Base-by-base conservation (phyloP, 2,329 filamentous ascomycete genomes). In the Ophiostoma piceae region DNA sequence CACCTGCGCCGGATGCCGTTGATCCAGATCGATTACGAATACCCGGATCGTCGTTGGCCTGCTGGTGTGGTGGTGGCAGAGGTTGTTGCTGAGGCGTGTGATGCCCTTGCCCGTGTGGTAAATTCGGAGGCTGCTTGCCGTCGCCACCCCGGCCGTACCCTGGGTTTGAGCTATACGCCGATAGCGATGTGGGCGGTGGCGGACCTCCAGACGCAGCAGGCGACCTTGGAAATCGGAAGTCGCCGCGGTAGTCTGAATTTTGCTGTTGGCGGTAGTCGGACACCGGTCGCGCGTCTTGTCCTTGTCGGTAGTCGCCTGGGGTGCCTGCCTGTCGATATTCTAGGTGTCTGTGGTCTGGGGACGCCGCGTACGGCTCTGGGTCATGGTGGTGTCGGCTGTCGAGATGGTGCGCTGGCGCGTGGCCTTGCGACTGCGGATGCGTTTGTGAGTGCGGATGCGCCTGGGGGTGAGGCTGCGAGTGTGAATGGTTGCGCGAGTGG, bases 11-110 rank as follows among this genome's bases (percentile, higher is more conserved):
- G 26, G 69, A 71, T 2, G 64, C 67, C 11, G 67, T 62, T 29
- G 69, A 68, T 37, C 69, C 69, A 41, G 60, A 47, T 5, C 66
- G 54, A 60, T 57, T 69, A 41, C 54, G 67, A 7, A 35, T 11
- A 14, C n/a, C 14, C 37, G 54, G 7, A 54, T 71, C 67, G 70
- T 69, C 57, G 70, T 51, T 54, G 39, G 51, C 39, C 39, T 66
- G 54, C 29, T 37, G 67, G 57, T 62, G 43, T 47, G 43, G 43
- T 8, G 57, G 57, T 14, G 51, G 51, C 22, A 47, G 35, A 5
- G 35, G 51, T 3, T 32, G 66, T 37, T 35, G 66, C 16, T 66
- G 67, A 3, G 32, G 29, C 8, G 32, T 16, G 26, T 62, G 57
- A 9, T 62, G 57, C 26, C n/a, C 51, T 37, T 7, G 32, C 60